Base-by-base conservation (phyloP, 768 basidiomycete genomes). In the Termitomyces titanicus region DNA sequence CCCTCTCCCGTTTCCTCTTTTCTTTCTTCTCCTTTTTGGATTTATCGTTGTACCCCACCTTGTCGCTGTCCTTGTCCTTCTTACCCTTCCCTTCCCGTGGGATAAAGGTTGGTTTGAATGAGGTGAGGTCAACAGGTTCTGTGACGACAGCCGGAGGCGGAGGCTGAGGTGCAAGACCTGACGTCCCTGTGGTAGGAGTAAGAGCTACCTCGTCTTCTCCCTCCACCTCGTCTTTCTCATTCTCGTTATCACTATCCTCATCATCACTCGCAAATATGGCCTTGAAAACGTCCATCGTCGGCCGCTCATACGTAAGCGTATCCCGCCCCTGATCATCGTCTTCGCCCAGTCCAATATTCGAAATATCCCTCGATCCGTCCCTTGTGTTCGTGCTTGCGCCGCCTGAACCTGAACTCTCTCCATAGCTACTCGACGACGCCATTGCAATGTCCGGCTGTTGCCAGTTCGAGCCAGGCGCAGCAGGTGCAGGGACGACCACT, bases 191-290 rank as follows among this genome's bases (percentile, higher is more conserved):
- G 6, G 52, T 31, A 47, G 61, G 49, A n/a, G n/a, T n/a, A n/a
- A n/a, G n/a, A 53, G 46, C 11, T 24, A 44, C 20, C 24, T 68
- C 67, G 7, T n/a, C 37, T 25, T 62, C 63, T 27, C 67, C 64
- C 13, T 68, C 63, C 51, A 61, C 66, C 11, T 67, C 63, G 12
- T 67, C 60, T 34, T 63, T 60, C 18, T 73, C 74, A 1, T 76
- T 79, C 3, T 93, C 92, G 2, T 85, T 85, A 9, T 85, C 89
- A 17, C 85, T 86, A 34, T 92, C 90, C 63, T 96, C 94, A 43
- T 93, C 92, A 57, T 93, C 92, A 70, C 91, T 94, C 11, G 94
- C 95, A 67, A 99, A 99, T 57, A 99, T 98, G 3, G 96, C 94
- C 68, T 96, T 97, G 79, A 98, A 99, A 42, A 98, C 84, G 64